Conservation (phyloP, 176 grass and related monocot species). For the Phyllostachys edulis region DNA sequence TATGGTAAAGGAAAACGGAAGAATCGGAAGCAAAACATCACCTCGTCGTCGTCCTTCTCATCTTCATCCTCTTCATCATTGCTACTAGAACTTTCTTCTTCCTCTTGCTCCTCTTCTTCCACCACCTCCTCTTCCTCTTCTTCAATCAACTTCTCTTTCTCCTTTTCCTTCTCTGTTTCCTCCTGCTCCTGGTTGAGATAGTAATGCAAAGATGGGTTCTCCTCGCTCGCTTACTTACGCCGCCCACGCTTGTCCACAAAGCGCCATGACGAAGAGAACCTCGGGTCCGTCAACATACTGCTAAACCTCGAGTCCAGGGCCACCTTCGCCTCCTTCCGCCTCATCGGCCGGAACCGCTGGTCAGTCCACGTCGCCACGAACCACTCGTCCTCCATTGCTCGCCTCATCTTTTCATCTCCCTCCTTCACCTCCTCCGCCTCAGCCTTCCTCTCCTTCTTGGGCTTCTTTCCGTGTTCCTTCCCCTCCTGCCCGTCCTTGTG, state of each 20-base stretch:
- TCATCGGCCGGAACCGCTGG: conserved; percentile 72
- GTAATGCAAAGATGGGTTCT: conserved; percentile 72
- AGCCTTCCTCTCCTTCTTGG: conserved; percentile 32
- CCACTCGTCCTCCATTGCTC: conserved; percentile 59
- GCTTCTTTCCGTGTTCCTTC: conserved; percentile 28
- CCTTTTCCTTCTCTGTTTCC: conserved; percentile 8
- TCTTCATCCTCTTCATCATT: conserved; percentile 47
- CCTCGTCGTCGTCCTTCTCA: conserved; percentile 49
- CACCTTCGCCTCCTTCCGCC: conserved; percentile 71
- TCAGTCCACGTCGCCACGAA: conserved; percentile 57
- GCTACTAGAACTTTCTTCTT: conserved; percentile 51
- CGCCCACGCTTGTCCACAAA: conserved; percentile 68
- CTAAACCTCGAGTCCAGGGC: conserved; percentile 70
- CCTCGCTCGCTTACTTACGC: conserved; percentile 44
- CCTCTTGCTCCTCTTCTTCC: conserved; percentile 33
- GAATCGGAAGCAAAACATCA: conserved; percentile 17
- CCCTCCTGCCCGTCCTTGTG: conserved; percentile 31
- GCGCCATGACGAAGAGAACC: conserved; percentile 55
- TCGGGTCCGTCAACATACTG: conserved; percentile 64
- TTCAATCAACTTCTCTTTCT: conserved; percentile 1
- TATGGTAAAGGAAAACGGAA: neutral
- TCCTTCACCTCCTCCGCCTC: conserved; percentile 2
- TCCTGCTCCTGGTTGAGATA: conserved; percentile 64
- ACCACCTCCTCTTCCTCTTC: conserved; percentile 33
- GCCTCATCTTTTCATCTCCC: conserved; percentile 34